Evolutionary conservation across 1,284 basidiomycete species (phyloP), one percentile per base, ranked within the genome.

Genomic region (Cryptococcus sp.): DNA sequence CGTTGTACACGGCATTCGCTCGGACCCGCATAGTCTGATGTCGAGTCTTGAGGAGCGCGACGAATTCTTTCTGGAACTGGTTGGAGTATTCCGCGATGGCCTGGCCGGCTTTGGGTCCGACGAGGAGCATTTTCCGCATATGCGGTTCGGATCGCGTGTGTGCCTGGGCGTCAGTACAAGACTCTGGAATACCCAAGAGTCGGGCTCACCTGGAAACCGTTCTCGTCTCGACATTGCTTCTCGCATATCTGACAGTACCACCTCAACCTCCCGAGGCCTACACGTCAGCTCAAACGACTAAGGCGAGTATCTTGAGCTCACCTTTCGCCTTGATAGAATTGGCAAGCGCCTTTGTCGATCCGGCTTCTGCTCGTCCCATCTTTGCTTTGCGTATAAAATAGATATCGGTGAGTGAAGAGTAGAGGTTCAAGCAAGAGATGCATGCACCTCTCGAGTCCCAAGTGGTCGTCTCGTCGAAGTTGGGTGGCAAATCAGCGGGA

Each of bases 201-300:
- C 3, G 9, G 3, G 49, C 62, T 47, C 49, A 68, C 67, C 75
- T 94, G 94, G 81, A 97, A 97, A 21, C 92, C 93, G 70, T 97
- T 97, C 76, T 95, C 93, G 72, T 95, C 90, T 66, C 91, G 78
- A 70, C 89, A 94, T 73, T 95, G 91, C 69, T 94, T 95, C 79
- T 93, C 77, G 79, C 90, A 95, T 57, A 93, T 86, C 78, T 95
- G 90, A 68, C 92, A 97, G 75, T 88, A 97, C 90, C 89, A 95
- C 57, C 91, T 80, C 57, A 97, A 80, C 60, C 90, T 81, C 67
- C 93, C 90, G 41, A 95, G 80, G 56, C 91, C 73, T 68, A 35
- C 45, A 32, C 39, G 43, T 26, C 11, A 28, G 21, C 37, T 62
- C 26, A 43, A 24, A 32, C 31, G 3, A 31, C 9, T 14, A 31